Percentiles rank a stretch among this genome's conserved stretches.
phyloP scores from a whole-genome alignment of 192 early-diverging fungal species.

The Backusella australiensis region DNA sequence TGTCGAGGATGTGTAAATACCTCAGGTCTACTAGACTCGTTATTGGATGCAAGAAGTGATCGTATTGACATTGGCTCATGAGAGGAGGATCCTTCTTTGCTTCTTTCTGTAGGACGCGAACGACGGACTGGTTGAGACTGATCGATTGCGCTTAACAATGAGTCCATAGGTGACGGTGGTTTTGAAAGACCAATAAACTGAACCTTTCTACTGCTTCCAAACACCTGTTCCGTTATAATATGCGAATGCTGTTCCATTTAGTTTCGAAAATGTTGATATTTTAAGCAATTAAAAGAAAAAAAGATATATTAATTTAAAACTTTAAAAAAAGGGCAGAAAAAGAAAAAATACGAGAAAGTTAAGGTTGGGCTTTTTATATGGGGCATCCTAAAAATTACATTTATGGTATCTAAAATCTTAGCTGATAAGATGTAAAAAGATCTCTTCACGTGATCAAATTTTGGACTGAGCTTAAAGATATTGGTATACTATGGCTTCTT shows the following conservation, averaged over 20 bases:
- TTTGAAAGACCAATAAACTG: slow-evolving; percentile 26
- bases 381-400: not conserved
- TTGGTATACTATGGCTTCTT: not conserved
- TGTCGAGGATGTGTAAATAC: not conserved
- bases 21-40: not conserved
- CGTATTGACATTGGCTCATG: slow-evolving; percentile 20
- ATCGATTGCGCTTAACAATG: slow-evolving; percentile 32
- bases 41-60: slow-evolving; percentile 13
- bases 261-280: not conserved
- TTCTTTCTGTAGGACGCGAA: not conserved
- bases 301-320: not conserved
- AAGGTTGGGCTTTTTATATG: slow-evolving; percentile 5
- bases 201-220: slow-evolving; percentile 31
- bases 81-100: slow-evolving; percentile 10
- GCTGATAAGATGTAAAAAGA: slow-evolving; percentile 2
- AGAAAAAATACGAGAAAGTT: not conserved
- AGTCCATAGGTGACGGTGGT: slow-evolving; percentile 26
- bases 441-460: not conserved
- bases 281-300: not conserved
- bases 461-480: not conserved
- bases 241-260: slow-evolving; percentile 28
- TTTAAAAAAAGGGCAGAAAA: not conserved
- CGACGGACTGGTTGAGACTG: slow-evolving; percentile 21
- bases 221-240: slow-evolving; percentile 33
- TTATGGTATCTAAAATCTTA: slow-evolving; percentile 5